Evolutionary conservation across 2,329 filamentous ascomycete genomes (phyloP).

Genomic region (Penicillium sp.): DNA sequence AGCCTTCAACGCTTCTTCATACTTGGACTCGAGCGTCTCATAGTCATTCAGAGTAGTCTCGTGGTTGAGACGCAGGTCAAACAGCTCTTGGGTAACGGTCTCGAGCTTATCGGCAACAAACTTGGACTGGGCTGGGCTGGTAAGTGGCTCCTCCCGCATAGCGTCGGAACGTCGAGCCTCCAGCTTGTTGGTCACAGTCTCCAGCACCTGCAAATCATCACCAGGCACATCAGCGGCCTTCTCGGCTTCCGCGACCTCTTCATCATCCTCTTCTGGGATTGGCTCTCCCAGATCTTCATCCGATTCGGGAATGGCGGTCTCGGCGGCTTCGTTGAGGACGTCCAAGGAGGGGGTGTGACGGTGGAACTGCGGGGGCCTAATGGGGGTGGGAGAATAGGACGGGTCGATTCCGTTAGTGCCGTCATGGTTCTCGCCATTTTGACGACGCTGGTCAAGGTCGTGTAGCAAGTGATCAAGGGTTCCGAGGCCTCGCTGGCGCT

Average conservation of each 20-base stretch:
- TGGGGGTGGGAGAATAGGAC: constrained; percentile 13
- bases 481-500: constrained; percentile 89
- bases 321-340: constrained; percentile 44
- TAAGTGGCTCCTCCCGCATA: constrained; percentile 50
- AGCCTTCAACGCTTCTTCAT: constrained; percentile 80
- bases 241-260: constrained; percentile 21
- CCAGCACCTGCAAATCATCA: constrained; percentile 36
- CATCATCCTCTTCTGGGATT: constrained; percentile 30
- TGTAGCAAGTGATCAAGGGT: constrained; percentile 90
- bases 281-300: constrained; percentile 42
- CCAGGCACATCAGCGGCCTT: constrained; percentile 25
- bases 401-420: constrained; percentile 15
- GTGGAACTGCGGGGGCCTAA: constrained; percentile 24
- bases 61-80: constrained; percentile 87
- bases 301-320: constrained; percentile 47
- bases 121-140: constrained; percentile 75
- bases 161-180: constrained; percentile 22
- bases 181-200: constrained; percentile 33
- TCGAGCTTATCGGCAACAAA: constrained; percentile 93
- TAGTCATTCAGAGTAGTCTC: constrained; percentile 79
- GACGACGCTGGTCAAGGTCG: constrained; percentile 75
- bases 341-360: constrained; percentile 40
- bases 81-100: constrained; percentile 82
- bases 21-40: constrained; percentile 79
- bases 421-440: constrained; percentile 40